Base-by-base conservation (phyloP, 2,329 filamentous ascomycete genomes). In the Phoma sp. region DNA sequence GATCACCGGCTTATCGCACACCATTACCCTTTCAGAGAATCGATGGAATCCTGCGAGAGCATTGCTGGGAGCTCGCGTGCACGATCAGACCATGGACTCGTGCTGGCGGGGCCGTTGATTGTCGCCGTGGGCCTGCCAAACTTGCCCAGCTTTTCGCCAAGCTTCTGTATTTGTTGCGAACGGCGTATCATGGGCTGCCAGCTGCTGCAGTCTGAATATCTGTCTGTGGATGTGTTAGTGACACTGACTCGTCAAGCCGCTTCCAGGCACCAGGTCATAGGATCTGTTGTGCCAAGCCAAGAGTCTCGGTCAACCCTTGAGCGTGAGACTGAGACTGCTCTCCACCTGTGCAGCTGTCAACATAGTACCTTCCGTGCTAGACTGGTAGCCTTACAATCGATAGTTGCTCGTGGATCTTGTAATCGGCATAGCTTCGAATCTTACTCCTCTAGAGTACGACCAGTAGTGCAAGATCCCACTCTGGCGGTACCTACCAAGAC, bases 211-310 rank as follows among this genome's bases (percentile, higher is more conserved):
- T 44, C 35, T 49, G 51, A 24, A 44, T 49, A 21, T 39, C 25
- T 38, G 35, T 21, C 35, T 50, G 35, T 50, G 35, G 40, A 45
- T 22, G 15, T 41, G 19, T 32, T 46, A 22, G 44, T 49, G 31
- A 31, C 44, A 12, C n/a, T 50, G 46, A 45, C 36, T 46, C 41
- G 37, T 15, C 24, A 24, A 38, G 22, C 15, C 24, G 29, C 40
- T 45, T 49, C 52, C 52, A 55, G 31, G 36, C 36, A 46, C 52
- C 52, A 27, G 52, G 46, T 46, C 32, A 24, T 33, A 50, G 46
- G 52, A 43, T 51, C 35, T 24, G 19, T 2, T 43, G 29, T 45
- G 22, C 13, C 50, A 31, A 31, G 22, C 13, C 50, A 31, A 31
- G 29, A 10, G 29, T 13, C 2, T 10, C 29, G 12, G 12, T 13